A percentile compares a stretch with the other conserved stretches of the same genome.
These are phyloP conservation scores for Globisporangium spinosum DNA, from an alignment of 352 stramenopile genomes.

Conservation along the genomic window DNA sequence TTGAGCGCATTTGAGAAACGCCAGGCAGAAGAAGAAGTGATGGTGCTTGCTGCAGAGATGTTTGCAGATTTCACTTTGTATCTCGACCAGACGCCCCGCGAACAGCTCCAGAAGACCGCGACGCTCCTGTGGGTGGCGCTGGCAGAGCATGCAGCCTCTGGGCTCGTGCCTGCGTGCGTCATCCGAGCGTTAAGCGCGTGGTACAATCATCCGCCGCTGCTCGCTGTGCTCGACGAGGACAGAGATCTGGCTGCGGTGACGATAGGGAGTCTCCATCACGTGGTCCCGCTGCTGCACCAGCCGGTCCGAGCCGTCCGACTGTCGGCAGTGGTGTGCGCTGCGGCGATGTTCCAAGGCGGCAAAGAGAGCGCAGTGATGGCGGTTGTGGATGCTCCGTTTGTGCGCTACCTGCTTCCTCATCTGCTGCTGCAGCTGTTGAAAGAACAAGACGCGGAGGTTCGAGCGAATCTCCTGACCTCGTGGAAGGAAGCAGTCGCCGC, in stretches of 20 bases:
- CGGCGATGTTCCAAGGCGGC: conserved; percentile 32
- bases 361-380: not conserved
- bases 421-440: conserved; percentile 59
- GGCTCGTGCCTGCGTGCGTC: conserved; percentile 31
- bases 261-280: conserved; percentile 32
- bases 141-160: conserved; percentile 21
- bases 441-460: conserved; percentile 33
- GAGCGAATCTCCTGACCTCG: conserved; percentile 25
- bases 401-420: conserved; percentile 42
- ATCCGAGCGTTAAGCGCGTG: conserved; percentile 38
- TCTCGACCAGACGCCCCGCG: conserved; percentile 23
- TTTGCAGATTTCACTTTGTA: conserved; percentile 39
- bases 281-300: conserved; percentile 61
- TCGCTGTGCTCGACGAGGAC: conserved; percentile 26
- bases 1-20: conserved; percentile 30
- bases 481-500: conserved; percentile 43
- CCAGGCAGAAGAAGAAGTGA: conserved; percentile 59
- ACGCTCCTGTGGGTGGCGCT: conserved; percentile 43
- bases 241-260: conserved; percentile 18
- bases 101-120: conserved; percentile 24
- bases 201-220: conserved; percentile 30
- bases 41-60: conserved; percentile 54
- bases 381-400: conserved; percentile 2
- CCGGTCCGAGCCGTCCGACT: conserved; percentile 35
- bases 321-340: conserved; percentile 44